Evolutionary conservation across 805 yeast genomes (phyloP), one percentile per base, ranked within the genome.

Genomic region (Barnettozyma wickerhamii): DNA sequence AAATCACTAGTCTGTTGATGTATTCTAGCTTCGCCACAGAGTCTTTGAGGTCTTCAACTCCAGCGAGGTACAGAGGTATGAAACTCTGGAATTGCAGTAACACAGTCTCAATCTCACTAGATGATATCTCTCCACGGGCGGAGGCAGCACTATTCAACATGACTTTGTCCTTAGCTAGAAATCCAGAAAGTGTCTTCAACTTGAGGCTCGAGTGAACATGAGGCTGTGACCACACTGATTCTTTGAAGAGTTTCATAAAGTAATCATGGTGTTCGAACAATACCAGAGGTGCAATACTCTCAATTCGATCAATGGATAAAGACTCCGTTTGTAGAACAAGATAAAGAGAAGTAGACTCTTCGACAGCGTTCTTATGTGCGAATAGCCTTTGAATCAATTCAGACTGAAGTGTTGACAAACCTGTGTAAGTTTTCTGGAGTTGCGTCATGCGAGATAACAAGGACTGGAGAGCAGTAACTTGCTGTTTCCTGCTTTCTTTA

Each of bases 1-100:
- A 26, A 4, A 47, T 31, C 4, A 49, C 33, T 14, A 41, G 40
- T 19, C 47, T 47, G 23, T 47, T 50, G 21, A 55, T 33, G 28
- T 45, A 40, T 26, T 46, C 53, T 21, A 47, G 18, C 30, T 27
- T 40, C 9, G 28, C 28, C 6, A 29, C 18, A 12, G 41, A 30
- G 19, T 31, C 35, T 2, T 17, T 13, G 7, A 36, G 21, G 2
- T 30, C n/a, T 3, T 15, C 21, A 7, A 44, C 32, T 17, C 20
- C 20, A 5, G 26, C 14, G n/a, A 42, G 28, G 27, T 48, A 47
- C 13, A 15, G 26, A 6, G 15, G 21, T 15, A 44, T 45, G 23
- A 41, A 42, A 6, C 28, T 15, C 7, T 33, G 40, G 34, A 10
- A 41, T 19, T 14, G 28, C 15, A 19, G 10, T 7, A 34, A 32